These are phyloP conservation scores for Aspergillus heteromorphus DNA, from an alignment of 495 filamentous ascomycete species.

Conservation along the genomic window DNA sequence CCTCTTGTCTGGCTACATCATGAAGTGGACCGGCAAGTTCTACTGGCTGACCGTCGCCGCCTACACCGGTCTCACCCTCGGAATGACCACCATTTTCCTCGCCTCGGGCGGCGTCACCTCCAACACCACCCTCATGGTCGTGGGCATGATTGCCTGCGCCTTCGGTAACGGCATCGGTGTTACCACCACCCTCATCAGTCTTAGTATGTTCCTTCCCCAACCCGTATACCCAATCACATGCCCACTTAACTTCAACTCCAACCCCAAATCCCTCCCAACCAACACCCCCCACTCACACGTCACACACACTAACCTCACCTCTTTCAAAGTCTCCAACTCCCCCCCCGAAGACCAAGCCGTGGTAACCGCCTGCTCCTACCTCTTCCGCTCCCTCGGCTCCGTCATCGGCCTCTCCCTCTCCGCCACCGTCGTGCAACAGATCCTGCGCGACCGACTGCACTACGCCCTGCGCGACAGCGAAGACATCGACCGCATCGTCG, in stretches of 20 bases:
- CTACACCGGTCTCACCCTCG: slow-evolving; percentile 48
- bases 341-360: slow-evolving; percentile 65
- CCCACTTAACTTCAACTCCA: too few species aligned
- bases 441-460: slow-evolving; percentile 54
- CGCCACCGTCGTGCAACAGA: slow-evolving; percentile 69
- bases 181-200: slow-evolving; percentile 61
- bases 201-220: slow-evolving; percentile 39
- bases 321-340: slow-evolving; percentile 68
- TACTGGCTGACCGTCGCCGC: slow-evolving; percentile 65
- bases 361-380: slow-evolving; percentile 77
- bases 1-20: slow-evolving; percentile 61
- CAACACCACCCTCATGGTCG: slow-evolving; percentile 43
- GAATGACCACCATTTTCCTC: slow-evolving; percentile 51
- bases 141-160: slow-evolving; percentile 50
- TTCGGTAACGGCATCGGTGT: slow-evolving; percentile 65
- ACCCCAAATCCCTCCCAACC: neutral
- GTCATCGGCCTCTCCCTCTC: slow-evolving; percentile 67
- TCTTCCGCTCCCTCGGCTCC: slow-evolving; percentile 79
- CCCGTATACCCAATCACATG: neutral
- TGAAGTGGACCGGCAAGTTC: slow-evolving; percentile 73
- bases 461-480: slow-evolving; percentile 47
- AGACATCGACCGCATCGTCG: slow-evolving; percentile 65
- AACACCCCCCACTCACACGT: slow-evolving; percentile 17
- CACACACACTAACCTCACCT: too few species aligned
- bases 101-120: slow-evolving; percentile 51